A percentile compares a stretch with the other conserved stretches of the same genome.
These are phyloP conservation scores for Xylariaceae sp. DNA, from an alignment of 2,329 filamentous ascomycete genomes.

Conservation along the genomic window DNA sequence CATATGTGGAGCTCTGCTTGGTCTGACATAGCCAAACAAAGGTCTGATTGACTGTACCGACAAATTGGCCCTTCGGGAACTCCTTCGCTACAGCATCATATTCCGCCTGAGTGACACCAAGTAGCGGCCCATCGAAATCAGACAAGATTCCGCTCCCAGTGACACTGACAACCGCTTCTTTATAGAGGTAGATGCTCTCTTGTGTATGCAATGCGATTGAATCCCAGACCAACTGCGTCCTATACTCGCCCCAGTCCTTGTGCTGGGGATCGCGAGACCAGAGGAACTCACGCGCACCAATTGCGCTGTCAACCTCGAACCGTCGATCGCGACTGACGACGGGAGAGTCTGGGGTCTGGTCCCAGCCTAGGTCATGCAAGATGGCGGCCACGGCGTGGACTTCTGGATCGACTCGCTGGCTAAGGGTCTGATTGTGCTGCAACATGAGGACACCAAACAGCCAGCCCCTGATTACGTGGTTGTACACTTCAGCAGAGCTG, in stretches of 20 bases:
- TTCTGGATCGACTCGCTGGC: slow-evolving; percentile 38
- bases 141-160: slow-evolving; percentile 32
- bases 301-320: slow-evolving; percentile 49
- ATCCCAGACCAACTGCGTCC: slow-evolving; percentile 45
- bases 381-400: slow-evolving; percentile 37
- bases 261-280: slow-evolving; percentile 14
- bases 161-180: slow-evolving; percentile 39
- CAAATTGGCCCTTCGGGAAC: slow-evolving; percentile 34
- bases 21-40: slow-evolving; percentile 37
- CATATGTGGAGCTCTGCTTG: slow-evolving; percentile 37
- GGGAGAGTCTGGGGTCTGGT: slow-evolving; percentile 27
- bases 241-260: slow-evolving; percentile 36
- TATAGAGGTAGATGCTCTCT: slow-evolving; percentile 35
- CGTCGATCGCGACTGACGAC: slow-evolving; percentile 40
- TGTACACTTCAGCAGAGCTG: not conserved
- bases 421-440: slow-evolving; percentile 12
- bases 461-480: not conserved
- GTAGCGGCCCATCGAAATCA: slow-evolving; percentile 35
- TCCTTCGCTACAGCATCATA: slow-evolving; percentile 31
- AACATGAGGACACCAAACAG: slow-evolving; percentile 10
- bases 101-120: slow-evolving; percentile 30
- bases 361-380: slow-evolving; percentile 43
- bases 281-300: slow-evolving; percentile 40
- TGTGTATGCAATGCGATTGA: slow-evolving; percentile 44
- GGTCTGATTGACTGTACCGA: slow-evolving; percentile 32